Percentiles rank a stretch among this genome's conserved stretches.
Evolutionary conservation across 1,284 basidiomycete species (phyloP).

Genomic region (Malassezia nana): DNA sequence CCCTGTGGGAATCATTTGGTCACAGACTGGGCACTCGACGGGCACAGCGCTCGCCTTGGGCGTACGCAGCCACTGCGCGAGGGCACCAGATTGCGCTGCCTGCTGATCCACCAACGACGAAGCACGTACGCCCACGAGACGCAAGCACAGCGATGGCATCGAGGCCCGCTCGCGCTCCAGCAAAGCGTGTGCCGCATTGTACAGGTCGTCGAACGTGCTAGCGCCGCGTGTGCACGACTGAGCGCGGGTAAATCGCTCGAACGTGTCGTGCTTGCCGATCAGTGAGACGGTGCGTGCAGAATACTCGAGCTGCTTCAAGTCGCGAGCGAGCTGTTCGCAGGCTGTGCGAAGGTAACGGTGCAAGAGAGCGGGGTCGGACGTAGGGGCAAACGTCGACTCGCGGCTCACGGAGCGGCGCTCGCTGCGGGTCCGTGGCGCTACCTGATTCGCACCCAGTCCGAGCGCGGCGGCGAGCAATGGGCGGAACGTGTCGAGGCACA

Average conservation of each 20-base stretch:
- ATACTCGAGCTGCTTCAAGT: constrained; percentile 32
- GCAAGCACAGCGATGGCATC: constrained; percentile 17
- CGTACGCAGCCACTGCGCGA: constrained; percentile 2
- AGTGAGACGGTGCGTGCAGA: constrained; percentile 37
- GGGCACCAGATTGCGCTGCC: constrained; percentile 5
- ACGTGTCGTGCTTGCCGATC: constrained; percentile 35
- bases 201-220: constrained; percentile 31
- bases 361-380: constrained; percentile 20
- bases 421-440: constrained; percentile 33
- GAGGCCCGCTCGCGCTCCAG: constrained; percentile 28
- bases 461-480: constrained; percentile 36
- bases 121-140: constrained; percentile 37
- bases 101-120: constrained; percentile 31
- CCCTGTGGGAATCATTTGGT: background rate
- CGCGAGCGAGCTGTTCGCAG: constrained; percentile 31
- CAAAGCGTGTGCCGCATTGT: constrained; percentile 22
- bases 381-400: constrained; percentile 44
- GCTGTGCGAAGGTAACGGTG: constrained; percentile 26
- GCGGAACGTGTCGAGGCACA: constrained; percentile 34
- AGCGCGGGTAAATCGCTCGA: constrained; percentile 38
- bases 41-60: background rate
- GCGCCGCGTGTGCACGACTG: constrained; percentile 19
- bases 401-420: constrained; percentile 41
- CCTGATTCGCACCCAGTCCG: constrained; percentile 32
- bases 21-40: constrained; percentile 3